Evolutionary conservation across 208 protist species (phyloP).

Genomic region (Trypanosoma grayi): DNA sequence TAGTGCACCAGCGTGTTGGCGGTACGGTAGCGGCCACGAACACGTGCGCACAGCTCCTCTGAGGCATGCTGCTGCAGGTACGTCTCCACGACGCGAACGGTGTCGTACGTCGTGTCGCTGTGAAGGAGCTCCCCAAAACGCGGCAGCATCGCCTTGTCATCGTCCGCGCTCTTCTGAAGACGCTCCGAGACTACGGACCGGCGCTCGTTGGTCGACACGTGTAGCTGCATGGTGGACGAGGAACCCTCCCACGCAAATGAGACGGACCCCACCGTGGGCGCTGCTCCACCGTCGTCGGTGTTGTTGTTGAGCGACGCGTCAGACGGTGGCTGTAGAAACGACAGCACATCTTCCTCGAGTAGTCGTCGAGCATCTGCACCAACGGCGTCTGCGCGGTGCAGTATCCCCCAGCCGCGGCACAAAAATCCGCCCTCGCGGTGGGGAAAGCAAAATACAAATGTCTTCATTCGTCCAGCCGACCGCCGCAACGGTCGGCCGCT

Average conservation of each 20-base stretch:
- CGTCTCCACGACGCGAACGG: constrained; percentile 28
- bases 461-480: constrained; percentile 45
- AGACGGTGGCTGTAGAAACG: constrained; percentile 48
- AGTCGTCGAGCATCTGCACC: constrained; percentile 34
- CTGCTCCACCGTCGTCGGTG: constrained; percentile 6
- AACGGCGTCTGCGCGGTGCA: constrained; percentile 34
- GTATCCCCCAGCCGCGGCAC: constrained; percentile 70
- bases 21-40: constrained; percentile 50
- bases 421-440: constrained; percentile 68
- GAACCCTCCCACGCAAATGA: constrained; percentile 23
- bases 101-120: constrained; percentile 32
- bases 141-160: constrained; percentile 41
- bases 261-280: not conserved
- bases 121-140: constrained; percentile 40
- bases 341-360: constrained; percentile 61
- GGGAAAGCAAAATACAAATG: constrained; percentile 57
- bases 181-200: constrained; percentile 24
- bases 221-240: constrained; percentile 58
- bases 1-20: constrained; percentile 64
- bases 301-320: constrained; percentile 38
- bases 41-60: constrained; percentile 19
- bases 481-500: not conserved
- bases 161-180: constrained; percentile 16
- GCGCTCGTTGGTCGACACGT: constrained; percentile 71
- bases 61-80: constrained; percentile 29